Evolutionary conservation across 2,329 filamentous ascomycete genomes (phyloP).

Genomic region (Celoporthe dispersa): DNA sequence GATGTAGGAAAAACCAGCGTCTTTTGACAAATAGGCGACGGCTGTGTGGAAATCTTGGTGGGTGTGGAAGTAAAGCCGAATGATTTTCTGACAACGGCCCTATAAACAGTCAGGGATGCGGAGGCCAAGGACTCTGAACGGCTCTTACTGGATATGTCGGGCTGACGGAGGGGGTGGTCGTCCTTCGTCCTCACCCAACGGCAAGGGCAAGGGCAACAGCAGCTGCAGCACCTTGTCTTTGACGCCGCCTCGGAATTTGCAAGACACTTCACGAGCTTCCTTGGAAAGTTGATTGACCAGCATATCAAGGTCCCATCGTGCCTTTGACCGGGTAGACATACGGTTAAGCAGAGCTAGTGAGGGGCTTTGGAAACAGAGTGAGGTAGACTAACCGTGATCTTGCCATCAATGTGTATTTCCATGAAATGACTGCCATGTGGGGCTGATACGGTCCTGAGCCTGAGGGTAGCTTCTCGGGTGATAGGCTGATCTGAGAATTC

Average conservation of each 20-base stretch:
- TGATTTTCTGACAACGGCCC: neutral
- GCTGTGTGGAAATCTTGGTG: slow-evolving; percentile 19
- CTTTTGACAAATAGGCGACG: slow-evolving; percentile 17
- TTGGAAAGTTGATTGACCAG: neutral
- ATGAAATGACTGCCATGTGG: slow-evolving; percentile 11
- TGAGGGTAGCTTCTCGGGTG: slow-evolving; percentile 12
- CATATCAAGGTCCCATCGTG: slow-evolving; percentile 21
- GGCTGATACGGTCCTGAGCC: slow-evolving; percentile 4
- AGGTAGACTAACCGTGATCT: slow-evolving; percentile 13
- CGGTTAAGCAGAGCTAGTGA: neutral
- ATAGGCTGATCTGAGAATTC: slow-evolving; percentile 8
- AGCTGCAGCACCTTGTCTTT: slow-evolving; percentile 16
- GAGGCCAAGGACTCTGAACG: neutral
- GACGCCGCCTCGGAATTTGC: neutral
- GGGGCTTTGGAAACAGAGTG: neutral
- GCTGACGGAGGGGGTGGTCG: neutral
- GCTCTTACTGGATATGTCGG: slow-evolving; percentile 8
- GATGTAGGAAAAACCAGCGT: slow-evolving; percentile 10
- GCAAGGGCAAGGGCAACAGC: slow-evolving; percentile 10
- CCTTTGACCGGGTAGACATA: neutral
- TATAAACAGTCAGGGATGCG: neutral
- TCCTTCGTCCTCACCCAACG: neutral
- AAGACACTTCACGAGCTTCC: neutral
- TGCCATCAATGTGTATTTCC: slow-evolving; percentile 26
- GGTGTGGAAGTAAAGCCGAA: slow-evolving; percentile 7